Evolutionary conservation across 2,329 filamentous ascomycete genomes (phyloP), one percentile per base, ranked within the genome.

Genomic region (Juglanconis oblonga): DNA sequence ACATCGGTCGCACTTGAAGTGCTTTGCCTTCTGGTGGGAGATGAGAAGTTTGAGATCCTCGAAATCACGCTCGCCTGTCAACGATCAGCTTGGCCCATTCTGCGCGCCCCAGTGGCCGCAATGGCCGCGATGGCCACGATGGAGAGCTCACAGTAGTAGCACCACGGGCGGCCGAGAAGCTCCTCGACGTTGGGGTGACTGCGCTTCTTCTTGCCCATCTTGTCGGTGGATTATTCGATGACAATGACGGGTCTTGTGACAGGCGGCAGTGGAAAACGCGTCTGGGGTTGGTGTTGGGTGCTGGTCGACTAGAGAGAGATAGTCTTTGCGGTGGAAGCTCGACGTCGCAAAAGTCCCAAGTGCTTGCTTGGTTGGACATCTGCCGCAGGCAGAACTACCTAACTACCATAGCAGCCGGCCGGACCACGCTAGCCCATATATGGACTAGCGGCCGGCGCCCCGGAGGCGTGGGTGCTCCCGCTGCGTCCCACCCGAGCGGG

Each of bases 21-120:
- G 95, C 77, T 98, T 98, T n/a, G 94, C 93, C 74, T 97, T 98
- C 72, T 98, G 95, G 75, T 99, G 95, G 60, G 91, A 93, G 68
- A 97, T 96, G 65, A 99, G 87, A 67, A 98, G 92, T 80, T 97
- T 97, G 51, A 97, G 76, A 74, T 99, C 95, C 74, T 98, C 93
- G 73, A 98, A 99, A 77, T 98, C 94, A 78, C 94, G 90, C 77
- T 99, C 95, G 76, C 85, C 85, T 88, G 58, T 3, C 17, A 8
- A 29, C 5, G 2, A 7, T 70, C 59, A 71, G 63, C 50, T 57
- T 31, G 44, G 8, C 40, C 11, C n/a, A 5, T 9, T 9, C 17
- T 42, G 40, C 40, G 40, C 40, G 40, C 40, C 32, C 24, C 55
- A 24, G 9, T 32, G 29, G 9, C 13, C 3, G 11, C 36, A 47